Evolutionary conservation across 1,284 basidiomycete species (phyloP).

Genomic region (Sporisorium graminicola): DNA sequence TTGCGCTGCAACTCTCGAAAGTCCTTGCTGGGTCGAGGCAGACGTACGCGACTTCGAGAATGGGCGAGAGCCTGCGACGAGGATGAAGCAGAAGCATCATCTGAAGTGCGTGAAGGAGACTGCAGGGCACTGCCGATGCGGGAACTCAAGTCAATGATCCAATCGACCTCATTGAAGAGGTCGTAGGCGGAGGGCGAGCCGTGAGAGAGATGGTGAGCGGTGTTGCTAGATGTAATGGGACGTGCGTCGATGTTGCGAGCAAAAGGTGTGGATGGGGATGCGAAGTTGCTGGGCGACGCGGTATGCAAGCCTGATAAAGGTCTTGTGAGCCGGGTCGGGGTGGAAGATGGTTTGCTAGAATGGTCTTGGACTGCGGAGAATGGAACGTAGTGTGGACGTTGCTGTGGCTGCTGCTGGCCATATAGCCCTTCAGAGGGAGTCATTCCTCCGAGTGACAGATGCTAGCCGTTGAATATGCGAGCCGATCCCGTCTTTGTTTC

Average conservation of each 20-base stretch:
- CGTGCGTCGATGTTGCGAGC: neutral
- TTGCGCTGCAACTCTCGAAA: constrained; percentile 37
- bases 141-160: constrained; percentile 47
- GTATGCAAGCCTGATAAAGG: neutral
- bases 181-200: constrained; percentile 43
- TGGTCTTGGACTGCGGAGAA: constrained; percentile 7
- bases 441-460: constrained; percentile 11
- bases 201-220: constrained; percentile 16
- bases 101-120: constrained; percentile 3
- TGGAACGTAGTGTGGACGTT: constrained; percentile 31
- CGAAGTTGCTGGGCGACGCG: neutral
- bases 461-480: neutral
- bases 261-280: constrained; percentile 2
- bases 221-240: neutral
- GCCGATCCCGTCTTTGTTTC: neutral
- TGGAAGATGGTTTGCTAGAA: constrained; percentile 1
- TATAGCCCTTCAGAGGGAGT: constrained; percentile 1
- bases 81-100: constrained; percentile 4
- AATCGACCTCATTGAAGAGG: constrained; percentile 47
- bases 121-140: constrained; percentile 43
- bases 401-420: constrained; percentile 8
- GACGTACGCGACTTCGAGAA: constrained; percentile 31
- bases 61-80: constrained; percentile 10
- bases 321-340: constrained; percentile 1
- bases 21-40: constrained; percentile 45